These are phyloP conservation scores for Trypanosoma rangeli DNA, from an alignment of 208 protist genomes.

Conservation along the genomic window DNA sequence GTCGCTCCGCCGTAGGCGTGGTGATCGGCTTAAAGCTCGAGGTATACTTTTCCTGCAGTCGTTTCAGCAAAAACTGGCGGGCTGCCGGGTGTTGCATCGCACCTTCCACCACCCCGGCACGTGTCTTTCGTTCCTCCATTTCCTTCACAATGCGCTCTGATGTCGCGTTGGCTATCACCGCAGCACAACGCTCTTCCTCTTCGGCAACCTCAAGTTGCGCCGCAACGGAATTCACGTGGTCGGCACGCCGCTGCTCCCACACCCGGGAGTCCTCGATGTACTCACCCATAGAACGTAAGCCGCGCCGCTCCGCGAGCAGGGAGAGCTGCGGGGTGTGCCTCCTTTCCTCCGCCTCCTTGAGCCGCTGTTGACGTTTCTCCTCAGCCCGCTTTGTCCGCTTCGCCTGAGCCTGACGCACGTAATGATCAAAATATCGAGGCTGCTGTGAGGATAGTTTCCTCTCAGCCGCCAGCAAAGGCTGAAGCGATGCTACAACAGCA, in stretches of 20 bases:
- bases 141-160: slow-evolving; percentile 9
- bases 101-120: slow-evolving; percentile 6
- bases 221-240: not conserved
- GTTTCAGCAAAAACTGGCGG: slow-evolving; percentile 2
- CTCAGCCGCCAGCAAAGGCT: not conserved
- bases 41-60: slow-evolving; percentile 17
- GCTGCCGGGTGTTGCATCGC: not conserved
- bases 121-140: not conserved
- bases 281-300: not conserved
- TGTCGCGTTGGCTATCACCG: not conserved
- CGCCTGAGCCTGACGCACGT: slow-evolving; percentile 38
- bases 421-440: slow-evolving; percentile 32
- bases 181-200: not conserved
- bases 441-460: not conserved
- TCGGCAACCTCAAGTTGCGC: not conserved
- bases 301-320: not conserved
- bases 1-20: slow-evolving; percentile 3
- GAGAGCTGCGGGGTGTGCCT: slow-evolving; percentile 6
- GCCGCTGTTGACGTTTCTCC: not conserved
- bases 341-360: slow-evolving; percentile 13
- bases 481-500: not conserved
- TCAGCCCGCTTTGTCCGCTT: slow-evolving; percentile 31
- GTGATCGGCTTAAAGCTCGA: slow-evolving; percentile 27
- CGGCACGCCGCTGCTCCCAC: slow-evolving; percentile 8
- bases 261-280: slow-evolving; percentile 14